These are phyloP conservation scores for Parasitella parasitica DNA, from an alignment of 371 early-diverging fungal genomes.

Conservation along the genomic window DNA sequence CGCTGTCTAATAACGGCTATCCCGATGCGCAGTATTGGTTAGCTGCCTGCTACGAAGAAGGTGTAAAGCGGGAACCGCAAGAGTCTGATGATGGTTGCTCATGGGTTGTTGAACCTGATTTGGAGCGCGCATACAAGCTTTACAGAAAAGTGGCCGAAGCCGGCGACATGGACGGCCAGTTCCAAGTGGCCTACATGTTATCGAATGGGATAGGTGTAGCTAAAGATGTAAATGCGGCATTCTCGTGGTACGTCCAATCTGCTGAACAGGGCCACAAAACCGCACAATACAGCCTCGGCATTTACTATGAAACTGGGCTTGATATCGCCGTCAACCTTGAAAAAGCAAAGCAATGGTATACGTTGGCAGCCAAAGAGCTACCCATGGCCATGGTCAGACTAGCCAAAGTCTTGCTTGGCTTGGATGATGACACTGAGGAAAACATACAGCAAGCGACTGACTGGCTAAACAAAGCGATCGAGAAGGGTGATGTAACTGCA, in stretches of 20 bases:
- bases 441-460: conserved; percentile 10
- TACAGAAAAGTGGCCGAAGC: conserved; percentile 30
- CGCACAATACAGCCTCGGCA: conserved; percentile 45
- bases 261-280: conserved; percentile 44
- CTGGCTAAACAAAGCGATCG: conserved; percentile 22
- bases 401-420: conserved; percentile 19
- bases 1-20: conserved; percentile 21
- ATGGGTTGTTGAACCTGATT: conserved; percentile 21
- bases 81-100: conserved; percentile 13
- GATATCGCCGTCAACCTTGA: conserved; percentile 22
- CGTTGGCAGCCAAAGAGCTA: conserved; percentile 30
- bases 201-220: conserved; percentile 23
- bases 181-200: conserved; percentile 37
- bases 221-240: conserved; percentile 39
- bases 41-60: conserved; percentile 40
- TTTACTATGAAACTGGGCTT: conserved; percentile 47
- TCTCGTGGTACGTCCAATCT: conserved; percentile 51
- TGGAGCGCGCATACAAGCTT: conserved; percentile 21
- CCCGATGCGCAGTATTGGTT: conserved; percentile 36
- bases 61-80: conserved; percentile 12
- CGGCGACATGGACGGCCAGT: conserved; percentile 31
- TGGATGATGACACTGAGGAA: background rate
- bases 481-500: conserved; percentile 16
- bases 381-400: conserved; percentile 39
- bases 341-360: conserved; percentile 35